A percentile compares a stretch with the other conserved stretches of the same genome.
phyloP scores from a whole-genome alignment of 2,329 filamentous ascomycete genomes.

The Myriangium duriaei region DNA sequence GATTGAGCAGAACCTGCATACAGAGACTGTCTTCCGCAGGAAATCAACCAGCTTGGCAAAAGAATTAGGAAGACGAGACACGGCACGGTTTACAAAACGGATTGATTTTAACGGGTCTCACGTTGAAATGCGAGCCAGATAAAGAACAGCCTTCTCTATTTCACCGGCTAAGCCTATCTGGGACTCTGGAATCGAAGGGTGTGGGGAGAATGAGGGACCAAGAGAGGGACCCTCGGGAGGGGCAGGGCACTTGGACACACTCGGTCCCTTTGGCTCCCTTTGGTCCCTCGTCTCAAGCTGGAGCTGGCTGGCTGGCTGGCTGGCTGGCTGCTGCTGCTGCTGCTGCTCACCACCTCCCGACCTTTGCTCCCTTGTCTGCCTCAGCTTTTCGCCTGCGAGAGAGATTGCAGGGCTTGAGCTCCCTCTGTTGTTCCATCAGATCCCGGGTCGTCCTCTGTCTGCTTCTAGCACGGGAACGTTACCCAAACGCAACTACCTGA shows the following conservation, averaged over 20 bases:
- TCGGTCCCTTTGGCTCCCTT: no score
- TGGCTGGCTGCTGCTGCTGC: not conserved
- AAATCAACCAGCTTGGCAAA: constrained; percentile 7
- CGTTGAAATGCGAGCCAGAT: constrained; percentile 5
- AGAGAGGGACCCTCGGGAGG: not conserved
- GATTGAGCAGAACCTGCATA: not conserved
- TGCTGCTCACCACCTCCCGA: not conserved
- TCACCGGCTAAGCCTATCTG: not conserved
- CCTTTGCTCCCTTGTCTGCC: not conserved
- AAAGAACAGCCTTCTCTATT: constrained; percentile 5
- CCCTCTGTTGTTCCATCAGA: no score
- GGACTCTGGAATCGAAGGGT: constrained; percentile 1
- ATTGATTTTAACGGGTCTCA: constrained; percentile 1
- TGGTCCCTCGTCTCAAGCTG: constrained; percentile 1
- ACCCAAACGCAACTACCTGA: no score
- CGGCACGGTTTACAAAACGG: not conserved
- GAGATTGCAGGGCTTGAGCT: no score
- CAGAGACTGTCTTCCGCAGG: not conserved
- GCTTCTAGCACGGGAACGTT: no score
- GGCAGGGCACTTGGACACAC: no score
- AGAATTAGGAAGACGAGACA: constrained; percentile 2
- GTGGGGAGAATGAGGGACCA: not conserved
- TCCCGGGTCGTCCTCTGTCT: no score
- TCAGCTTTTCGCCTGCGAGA: not conserved
- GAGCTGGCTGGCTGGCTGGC: not conserved